Evolutionary conservation across 306 rosid genomes (phyloP).

Genomic region (Fragaria ananassa): DNA sequence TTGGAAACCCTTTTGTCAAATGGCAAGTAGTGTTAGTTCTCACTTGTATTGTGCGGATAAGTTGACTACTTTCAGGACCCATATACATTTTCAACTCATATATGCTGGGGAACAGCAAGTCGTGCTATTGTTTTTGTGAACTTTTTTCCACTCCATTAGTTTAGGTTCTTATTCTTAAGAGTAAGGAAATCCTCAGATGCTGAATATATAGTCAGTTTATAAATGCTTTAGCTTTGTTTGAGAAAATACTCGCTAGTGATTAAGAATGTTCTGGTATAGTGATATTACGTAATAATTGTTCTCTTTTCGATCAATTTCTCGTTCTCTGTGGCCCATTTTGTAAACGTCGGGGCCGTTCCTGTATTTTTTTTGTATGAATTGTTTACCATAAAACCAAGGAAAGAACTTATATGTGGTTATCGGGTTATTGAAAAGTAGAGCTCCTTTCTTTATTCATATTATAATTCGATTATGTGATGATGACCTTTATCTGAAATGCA

Average conservation of each 20-base stretch:
- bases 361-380: background rate
- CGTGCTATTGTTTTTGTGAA: background rate
- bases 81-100: background rate
- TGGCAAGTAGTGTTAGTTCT: slow-evolving; percentile 55
- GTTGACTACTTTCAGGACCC: background rate
- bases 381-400: slow-evolving; percentile 4
- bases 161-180: background rate
- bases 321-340: background rate
- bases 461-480: slow-evolving; percentile 12
- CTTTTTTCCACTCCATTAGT: background rate
- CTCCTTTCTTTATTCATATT: slow-evolving; percentile 20
- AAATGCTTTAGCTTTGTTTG: background rate
- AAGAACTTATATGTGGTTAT: background rate
- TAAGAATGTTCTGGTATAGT: background rate
- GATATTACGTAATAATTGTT: background rate
- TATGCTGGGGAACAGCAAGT: background rate
- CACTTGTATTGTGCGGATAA: slow-evolving; percentile 10
- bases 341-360: background rate
- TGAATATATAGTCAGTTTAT: background rate
- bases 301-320: background rate
- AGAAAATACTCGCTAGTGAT: background rate
- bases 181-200: background rate
- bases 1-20: slow-evolving; percentile 70
- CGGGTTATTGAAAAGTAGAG: slow-evolving; percentile 3
- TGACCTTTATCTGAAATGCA: slow-evolving; percentile 30